Evolutionary conservation across 2,329 filamentous ascomycete genomes (phyloP).

Genomic region (Exophiala aquamarina): DNA sequence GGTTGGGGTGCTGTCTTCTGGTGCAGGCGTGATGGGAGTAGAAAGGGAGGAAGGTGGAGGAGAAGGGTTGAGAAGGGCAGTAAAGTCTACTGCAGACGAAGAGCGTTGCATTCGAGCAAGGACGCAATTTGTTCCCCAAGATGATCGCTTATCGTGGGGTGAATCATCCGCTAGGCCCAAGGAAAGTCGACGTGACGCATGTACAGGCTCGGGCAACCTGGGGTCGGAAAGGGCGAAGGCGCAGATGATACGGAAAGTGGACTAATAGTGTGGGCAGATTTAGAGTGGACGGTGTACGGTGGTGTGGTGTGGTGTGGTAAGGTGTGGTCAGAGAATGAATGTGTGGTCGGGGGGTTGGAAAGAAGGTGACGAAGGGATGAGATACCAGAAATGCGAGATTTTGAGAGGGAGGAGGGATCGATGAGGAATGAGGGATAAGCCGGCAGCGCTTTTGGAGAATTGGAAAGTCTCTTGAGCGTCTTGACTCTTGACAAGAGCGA

Average conservation of each 20-base stretch:
- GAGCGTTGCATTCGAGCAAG: conserved; percentile 29
- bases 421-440: conserved; percentile 15
- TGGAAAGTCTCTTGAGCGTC: not conserved
- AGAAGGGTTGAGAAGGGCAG: conserved; percentile 28
- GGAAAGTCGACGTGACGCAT: conserved; percentile 20
- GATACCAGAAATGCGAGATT: conserved; percentile 3
- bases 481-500: not conserved
- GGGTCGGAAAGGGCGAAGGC: conserved; percentile 15
- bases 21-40: conserved; percentile 30
- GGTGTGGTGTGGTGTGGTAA: conserved; percentile 13
- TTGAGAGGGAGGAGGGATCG: conserved; percentile 10
- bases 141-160: conserved; percentile 29
- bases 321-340: conserved; percentile 23
- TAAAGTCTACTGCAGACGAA: conserved; percentile 30
- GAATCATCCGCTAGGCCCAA: conserved; percentile 21
- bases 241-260: conserved; percentile 16
- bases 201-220: conserved; percentile 14
- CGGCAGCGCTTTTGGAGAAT: conserved; percentile 2
- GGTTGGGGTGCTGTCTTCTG: conserved; percentile 14
- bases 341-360: conserved; percentile 1
- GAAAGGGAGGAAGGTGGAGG: conserved; percentile 20
- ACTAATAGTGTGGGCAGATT: conserved; percentile 20
- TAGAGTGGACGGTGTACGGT: conserved; percentile 1
- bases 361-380: conserved; percentile 8
- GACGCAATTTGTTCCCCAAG: conserved; percentile 21